These are phyloP conservation scores for Citrus unshiu DNA, from an alignment of 345 rosid genomes.

Conservation along the genomic window DNA sequence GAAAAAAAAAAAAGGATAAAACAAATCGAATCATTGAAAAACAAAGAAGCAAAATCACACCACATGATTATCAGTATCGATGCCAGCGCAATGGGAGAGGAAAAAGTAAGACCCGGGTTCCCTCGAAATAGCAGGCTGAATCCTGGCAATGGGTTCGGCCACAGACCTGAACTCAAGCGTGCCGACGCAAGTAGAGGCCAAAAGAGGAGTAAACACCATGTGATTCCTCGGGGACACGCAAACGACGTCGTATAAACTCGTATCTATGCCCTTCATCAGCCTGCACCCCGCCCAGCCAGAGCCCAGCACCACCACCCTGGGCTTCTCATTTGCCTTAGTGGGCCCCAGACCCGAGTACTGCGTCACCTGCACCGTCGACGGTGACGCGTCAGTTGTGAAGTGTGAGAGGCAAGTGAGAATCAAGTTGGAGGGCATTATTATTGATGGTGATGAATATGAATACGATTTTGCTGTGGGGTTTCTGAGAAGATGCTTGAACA, in stretches of 20 bases:
- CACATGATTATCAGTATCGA: constrained; percentile 58
- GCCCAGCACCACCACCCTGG: constrained; percentile 84
- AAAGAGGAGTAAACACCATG: constrained; percentile 88
- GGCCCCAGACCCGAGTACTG: constrained; percentile 47
- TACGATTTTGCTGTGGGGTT: constrained; percentile 9
- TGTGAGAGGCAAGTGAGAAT: constrained; percentile 27
- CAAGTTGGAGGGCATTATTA: background rate
- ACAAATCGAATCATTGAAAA: background rate
- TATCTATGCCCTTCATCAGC: constrained; percentile 75
- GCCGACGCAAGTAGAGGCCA: constrained; percentile 97
- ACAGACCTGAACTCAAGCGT: constrained; percentile 94
- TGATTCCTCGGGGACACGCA: constrained; percentile 87
- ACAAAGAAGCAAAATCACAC: constrained; percentile 18
- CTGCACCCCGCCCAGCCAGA: constrained; percentile 97
- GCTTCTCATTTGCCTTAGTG: constrained; percentile 57
- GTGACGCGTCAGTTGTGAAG: constrained; percentile 26
- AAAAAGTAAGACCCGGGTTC: constrained; percentile 75
- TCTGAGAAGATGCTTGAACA: constrained; percentile 33
- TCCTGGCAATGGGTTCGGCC: constrained; percentile 78
- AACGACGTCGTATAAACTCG: constrained; percentile 67
- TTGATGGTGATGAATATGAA: background rate
- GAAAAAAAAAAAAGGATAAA: background rate
- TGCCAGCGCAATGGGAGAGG: constrained; percentile 59
- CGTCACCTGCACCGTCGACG: background rate
- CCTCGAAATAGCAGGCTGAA: constrained; percentile 80